Evolutionary conservation across 306 rosid genomes (phyloP).

Genomic region (Coriaria nepalensis): DNA sequence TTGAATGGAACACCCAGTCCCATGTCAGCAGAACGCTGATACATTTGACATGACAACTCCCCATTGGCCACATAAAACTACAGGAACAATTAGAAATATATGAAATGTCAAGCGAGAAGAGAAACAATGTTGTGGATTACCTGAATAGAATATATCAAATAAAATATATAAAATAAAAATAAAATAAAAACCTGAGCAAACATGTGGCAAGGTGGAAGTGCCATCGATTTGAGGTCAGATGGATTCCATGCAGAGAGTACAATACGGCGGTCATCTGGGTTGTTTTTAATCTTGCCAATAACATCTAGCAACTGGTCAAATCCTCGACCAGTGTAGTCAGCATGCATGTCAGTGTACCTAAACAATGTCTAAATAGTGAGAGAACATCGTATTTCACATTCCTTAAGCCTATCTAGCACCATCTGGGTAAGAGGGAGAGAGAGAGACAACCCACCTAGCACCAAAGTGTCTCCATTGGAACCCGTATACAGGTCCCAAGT

Average conservation of each 20-base stretch:
- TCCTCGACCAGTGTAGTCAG: slow-evolving; percentile 85
- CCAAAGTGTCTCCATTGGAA: slow-evolving; percentile 99
- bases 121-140: neutral
- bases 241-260: slow-evolving; percentile 95
- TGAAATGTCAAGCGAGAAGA: neutral
- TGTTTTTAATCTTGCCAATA: slow-evolving; percentile 65
- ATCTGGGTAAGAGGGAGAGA: neutral
- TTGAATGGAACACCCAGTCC: slow-evolving; percentile 91
- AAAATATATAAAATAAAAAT: too few species aligned
- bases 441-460: slow-evolving; percentile 50
- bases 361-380: slow-evolving; percentile 13
- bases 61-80: slow-evolving; percentile 88
- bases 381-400: neutral
- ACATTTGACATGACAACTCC: slow-evolving; percentile 93
- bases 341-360: slow-evolving; percentile 91
- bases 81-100: slow-evolving; percentile 11
- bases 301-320: slow-evolving; percentile 88
- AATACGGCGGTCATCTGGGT: slow-evolving; percentile 79
- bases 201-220: slow-evolving; percentile 98
- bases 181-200: slow-evolving; percentile 53
- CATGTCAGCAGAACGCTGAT: slow-evolving; percentile 94
- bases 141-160: too few species aligned
- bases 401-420: neutral
- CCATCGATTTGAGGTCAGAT: slow-evolving; percentile 84
- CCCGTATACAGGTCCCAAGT: slow-evolving; percentile 96